Evolutionary conservation across 768 basidiomycete genomes (phyloP), one percentile per base, ranked within the genome.

Genomic region (Cantharellus cinnabarinus): DNA sequence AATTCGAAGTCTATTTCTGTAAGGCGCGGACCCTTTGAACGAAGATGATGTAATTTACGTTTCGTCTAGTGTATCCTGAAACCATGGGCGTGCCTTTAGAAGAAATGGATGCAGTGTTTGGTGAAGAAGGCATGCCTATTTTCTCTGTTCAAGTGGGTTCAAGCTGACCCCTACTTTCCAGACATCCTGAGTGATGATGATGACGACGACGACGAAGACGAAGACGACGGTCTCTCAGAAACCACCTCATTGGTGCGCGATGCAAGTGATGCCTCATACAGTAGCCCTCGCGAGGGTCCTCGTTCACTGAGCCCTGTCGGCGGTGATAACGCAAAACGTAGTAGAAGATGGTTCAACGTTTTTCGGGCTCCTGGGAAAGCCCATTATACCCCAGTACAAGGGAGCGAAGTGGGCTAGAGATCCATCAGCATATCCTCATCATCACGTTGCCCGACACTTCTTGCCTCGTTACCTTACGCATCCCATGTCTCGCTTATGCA

Each of bases 31-130:
- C 29, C 44, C 44, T 48, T 48, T 48, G 44, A 29, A 29, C 20
- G 20, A 29, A 29, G 20, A 29, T 29, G 20, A 48, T 29, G 29
- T 48, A 1, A 10, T 29, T 29, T 48, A 48, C 51, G 20, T 10
- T 38, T 0, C 15, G 42, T 52, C 29, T 60, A 88, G 86, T 87
- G 63, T 87, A 88, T 56, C 61, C 65, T 15, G 65, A 65, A 50
- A 68, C 69, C 0, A 59, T 56, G 55, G 67, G 67, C 3, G 64
- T 69, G 0, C 63, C 67, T 10, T 60, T 70, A 34, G 69, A 70
- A 59, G 67, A 68, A 53, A 70, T 70, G 69, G 64, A 63, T 59
- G 52, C 40, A n/a, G 50, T 64, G 4, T 63, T 64, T 39, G 63
- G 63, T 2, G 63, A 63, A 80, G 85, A 84, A 82, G 37, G 34